Evolutionary conservation across 306 rosid species (phyloP).

Genomic region (Vigna angularis): DNA sequence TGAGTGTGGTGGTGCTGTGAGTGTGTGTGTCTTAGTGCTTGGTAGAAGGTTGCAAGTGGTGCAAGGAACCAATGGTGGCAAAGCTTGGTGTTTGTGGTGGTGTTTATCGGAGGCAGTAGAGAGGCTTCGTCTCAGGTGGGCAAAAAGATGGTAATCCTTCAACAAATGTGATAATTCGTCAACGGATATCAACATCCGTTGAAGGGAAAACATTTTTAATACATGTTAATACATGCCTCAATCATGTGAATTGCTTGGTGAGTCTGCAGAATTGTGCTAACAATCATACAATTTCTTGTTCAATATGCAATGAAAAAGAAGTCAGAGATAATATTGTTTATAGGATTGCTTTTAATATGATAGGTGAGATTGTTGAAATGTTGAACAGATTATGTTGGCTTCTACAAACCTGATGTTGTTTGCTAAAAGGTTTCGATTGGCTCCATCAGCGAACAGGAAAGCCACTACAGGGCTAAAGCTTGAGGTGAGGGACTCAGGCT

Average conservation of each 20-base stretch:
- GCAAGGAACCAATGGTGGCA: no score
- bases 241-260: neutral
- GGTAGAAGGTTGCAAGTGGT: no score
- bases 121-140: no score
- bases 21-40: no score
- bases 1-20: no score
- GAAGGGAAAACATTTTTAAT: no score
- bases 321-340: neutral
- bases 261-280: neutral
- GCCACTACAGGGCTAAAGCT: constrained; percentile 91
- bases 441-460: constrained; percentile 96
- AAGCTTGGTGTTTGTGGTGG: no score
- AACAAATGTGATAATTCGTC: no score
- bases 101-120: no score
- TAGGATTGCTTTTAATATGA: no score
- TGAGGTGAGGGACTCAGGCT: constrained; percentile 89
- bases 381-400: constrained; percentile 76
- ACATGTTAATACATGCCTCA: neutral
- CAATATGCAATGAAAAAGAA: neutral
- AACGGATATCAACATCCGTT: no score
- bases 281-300: neutral
- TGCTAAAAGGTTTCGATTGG: constrained; percentile 94
- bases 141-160: no score
- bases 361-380: neutral
- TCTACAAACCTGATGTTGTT: constrained; percentile 88